Percentiles rank a stretch among this genome's conserved stretches.
Conservation (phyloP, 352 stramenopile genomes). For the Pythium myriotylum region DNA sequence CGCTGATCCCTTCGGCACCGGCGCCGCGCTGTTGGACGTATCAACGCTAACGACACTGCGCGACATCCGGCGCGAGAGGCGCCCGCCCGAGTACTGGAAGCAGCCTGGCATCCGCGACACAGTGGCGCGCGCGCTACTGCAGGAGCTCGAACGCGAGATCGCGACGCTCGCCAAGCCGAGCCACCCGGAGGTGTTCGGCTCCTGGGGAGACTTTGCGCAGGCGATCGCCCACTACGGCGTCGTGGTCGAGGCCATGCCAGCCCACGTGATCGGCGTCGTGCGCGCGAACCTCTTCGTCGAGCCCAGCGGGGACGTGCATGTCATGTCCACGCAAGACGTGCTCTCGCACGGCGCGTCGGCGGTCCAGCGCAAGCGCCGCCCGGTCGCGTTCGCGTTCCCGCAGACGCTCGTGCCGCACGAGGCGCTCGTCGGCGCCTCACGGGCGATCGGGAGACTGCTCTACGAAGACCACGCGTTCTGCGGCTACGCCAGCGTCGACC, state of each 20-base stretch:
- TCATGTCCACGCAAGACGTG: constrained; percentile 74
- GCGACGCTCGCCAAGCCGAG: constrained; percentile 32
- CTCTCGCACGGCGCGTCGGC: constrained; percentile 32
- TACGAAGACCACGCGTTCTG: constrained; percentile 49
- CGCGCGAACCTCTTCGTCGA: constrained; percentile 83
- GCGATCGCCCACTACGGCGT: constrained; percentile 71
- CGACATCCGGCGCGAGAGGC: constrained; percentile 64
- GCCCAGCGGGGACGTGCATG: constrained; percentile 63
- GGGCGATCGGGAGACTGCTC: constrained; percentile 49
- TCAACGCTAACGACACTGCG: constrained; percentile 57
- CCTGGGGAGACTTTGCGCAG: constrained; percentile 56
- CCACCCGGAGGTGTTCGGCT: constrained; percentile 58
- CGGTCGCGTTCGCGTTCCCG: constrained; percentile 73
- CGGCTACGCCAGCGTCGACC: constrained; percentile 86
- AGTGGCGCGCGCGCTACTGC: constrained; percentile 51
- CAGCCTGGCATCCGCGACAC: constrained; percentile 69
- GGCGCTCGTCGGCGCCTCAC: constrained; percentile 67
- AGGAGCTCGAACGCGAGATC: constrained; percentile 53
- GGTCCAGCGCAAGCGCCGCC: constrained; percentile 32
- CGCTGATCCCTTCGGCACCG: constrained; percentile 60
- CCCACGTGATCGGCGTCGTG: constrained; percentile 44
- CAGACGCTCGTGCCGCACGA: constrained; percentile 76
- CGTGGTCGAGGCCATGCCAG: constrained; percentile 77
- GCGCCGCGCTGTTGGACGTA: constrained; percentile 69
- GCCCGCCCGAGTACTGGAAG: constrained; percentile 66